These are phyloP conservation scores for Trypanosoma grayi DNA, from an alignment of 208 protist genomes.

Conservation along the genomic window DNA sequence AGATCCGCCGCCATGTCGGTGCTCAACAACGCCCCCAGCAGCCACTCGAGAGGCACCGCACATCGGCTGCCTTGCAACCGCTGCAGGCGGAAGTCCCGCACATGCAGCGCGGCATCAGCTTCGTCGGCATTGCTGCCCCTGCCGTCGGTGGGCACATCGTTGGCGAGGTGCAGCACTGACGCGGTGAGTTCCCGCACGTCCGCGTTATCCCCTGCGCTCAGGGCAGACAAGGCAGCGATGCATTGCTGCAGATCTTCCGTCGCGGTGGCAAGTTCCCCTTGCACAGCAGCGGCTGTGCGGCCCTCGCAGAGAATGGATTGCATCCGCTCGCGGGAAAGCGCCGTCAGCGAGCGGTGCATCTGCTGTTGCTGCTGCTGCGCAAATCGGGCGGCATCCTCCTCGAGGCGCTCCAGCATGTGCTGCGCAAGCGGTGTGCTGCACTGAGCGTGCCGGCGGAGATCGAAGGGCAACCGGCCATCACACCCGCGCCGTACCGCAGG, in stretches of 20 bases:
- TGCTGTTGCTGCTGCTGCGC: conserved; percentile 41
- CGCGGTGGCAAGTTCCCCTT: conserved; percentile 6
- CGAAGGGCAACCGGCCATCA: conserved; percentile 59
- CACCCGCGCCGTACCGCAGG: not conserved
- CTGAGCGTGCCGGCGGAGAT: conserved; percentile 42
- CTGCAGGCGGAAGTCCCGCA: conserved; percentile 32
- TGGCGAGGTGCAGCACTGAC: conserved; percentile 37
- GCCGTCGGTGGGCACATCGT: conserved; percentile 15
- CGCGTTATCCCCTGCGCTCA: conserved; percentile 32
- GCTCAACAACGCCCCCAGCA: conserved; percentile 55
- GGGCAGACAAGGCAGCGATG: conserved; percentile 21
- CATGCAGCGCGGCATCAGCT: conserved; percentile 1
- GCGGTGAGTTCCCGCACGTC: conserved; percentile 26
- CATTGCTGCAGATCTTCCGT: conserved; percentile 25
- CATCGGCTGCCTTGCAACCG: conserved; percentile 23
- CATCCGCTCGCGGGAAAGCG: conserved; percentile 35
- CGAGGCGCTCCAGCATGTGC: conserved; percentile 75
- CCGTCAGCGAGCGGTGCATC: conserved; percentile 27
- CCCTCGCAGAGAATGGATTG: conserved; percentile 17
- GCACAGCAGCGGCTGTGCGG: not conserved
- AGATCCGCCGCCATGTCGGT: conserved; percentile 51
- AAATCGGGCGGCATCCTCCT: conserved; percentile 69
- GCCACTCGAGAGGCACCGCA: conserved; percentile 53
- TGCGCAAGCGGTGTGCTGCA: conserved; percentile 51
- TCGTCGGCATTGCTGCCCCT: not conserved